Evolutionary conservation across 345 rosid genomes (phyloP).

Genomic region (Moricandia arvensis): DNA sequence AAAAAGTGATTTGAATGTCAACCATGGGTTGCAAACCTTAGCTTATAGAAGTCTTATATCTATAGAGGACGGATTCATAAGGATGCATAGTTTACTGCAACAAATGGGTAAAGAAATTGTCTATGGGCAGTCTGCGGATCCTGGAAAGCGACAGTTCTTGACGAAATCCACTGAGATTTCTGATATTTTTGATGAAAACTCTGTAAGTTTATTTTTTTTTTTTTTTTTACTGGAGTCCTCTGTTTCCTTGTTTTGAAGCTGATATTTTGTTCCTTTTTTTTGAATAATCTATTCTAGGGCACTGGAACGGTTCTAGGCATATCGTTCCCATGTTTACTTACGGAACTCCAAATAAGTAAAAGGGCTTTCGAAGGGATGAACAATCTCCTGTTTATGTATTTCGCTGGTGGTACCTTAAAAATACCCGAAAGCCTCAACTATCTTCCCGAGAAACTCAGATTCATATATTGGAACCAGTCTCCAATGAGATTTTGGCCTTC

Average conservation of each 20-base stretch:
- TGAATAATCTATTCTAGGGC: not conserved
- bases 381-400: not conserved
- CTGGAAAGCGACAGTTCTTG: not conserved
- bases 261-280: not conserved
- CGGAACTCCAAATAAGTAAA: not conserved
- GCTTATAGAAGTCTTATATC: not conserved
- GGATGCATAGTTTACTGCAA: not conserved
- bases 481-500: slow-evolving; percentile 11
- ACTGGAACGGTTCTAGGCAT: not conserved
- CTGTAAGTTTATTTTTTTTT: not conserved
- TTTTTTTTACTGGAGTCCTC: not conserved
- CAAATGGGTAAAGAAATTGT: not conserved
- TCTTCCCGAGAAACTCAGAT: not conserved
- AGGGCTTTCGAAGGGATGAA: not conserved
- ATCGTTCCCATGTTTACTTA: too few species aligned
- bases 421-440: not conserved
- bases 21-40: not conserved
- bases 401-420: not conserved
- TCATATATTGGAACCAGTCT: not conserved
- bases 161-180: not conserved
- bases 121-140: not conserved
- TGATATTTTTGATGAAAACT: not conserved
- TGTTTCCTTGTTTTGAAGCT: not conserved
- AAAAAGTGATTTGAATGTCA: not conserved
- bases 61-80: not conserved